Base-by-base conservation (phyloP, 1,284 basidiomycete genomes). In the Peniophora sp. region DNA sequence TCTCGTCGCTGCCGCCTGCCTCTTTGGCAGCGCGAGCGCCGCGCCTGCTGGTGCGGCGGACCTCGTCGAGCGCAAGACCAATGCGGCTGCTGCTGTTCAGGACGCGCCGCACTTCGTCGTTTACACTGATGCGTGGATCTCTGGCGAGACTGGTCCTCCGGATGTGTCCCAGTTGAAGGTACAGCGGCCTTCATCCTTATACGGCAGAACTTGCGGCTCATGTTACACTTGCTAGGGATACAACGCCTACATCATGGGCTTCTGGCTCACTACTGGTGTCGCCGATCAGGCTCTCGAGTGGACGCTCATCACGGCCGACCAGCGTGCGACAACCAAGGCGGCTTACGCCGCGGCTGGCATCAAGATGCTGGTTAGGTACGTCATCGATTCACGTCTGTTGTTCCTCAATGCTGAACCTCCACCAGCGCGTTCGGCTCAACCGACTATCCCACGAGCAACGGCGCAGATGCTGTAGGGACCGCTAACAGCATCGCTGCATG, bases 291-390 rank as follows among this genome's bases (percentile, higher is more conserved):
- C 70, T 3, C 52, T 57, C 27, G 65, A 67, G 52, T 75, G 72
- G 73, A 57, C 62, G n/a, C 50, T 60, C n/a, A 63, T 81, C 20
- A 69, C 68, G 14, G 66, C 61, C 24, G 58, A 62, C 18, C 61
- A 77, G 46, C 70, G 79, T 24, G 54, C 69, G 23, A 59, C 68
- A 11, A 67, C 75, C 56, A 69, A 79, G 54, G 56, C 69, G 0
- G 68, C 78, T 53, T 82, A 82, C 56, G 69, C 67, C 9, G 70
- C 72, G 5, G 80, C 79, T 3, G 80, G 79, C 8, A 78, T 83
- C 50, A 76, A 74, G 24, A 58, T 83, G 24, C 66, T 83, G 2
- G 79, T 82, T 2, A n/a, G 27, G 27, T 32, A 32, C 27, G 27
- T 32, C 27, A 5, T 32, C 27, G n/a, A n/a, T n/a, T n/a, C n/a